Percentiles rank a stretch among this genome's conserved stretches.
These are phyloP conservation scores for Teunomyces lycoperdinae DNA, from an alignment of 805 yeast species.

Conservation along the genomic window DNA sequence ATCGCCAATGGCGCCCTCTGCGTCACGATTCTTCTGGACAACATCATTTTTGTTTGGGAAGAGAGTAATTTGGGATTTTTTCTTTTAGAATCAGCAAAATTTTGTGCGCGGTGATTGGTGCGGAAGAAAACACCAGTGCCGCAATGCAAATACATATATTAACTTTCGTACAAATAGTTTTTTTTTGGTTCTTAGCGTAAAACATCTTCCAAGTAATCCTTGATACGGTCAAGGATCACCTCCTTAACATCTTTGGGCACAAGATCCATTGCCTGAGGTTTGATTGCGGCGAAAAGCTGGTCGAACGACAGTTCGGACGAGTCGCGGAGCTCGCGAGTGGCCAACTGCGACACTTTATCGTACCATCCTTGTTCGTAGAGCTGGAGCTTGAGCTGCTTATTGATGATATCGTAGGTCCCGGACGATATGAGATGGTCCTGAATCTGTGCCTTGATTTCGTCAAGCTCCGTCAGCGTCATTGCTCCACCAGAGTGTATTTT, in stretches of 20 bases:
- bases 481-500: no score
- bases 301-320: constrained; percentile 46
- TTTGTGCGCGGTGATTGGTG: constrained; percentile 4
- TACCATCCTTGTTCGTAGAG: constrained; percentile 84
- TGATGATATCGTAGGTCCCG: constrained; percentile 79
- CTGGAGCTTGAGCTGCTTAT: constrained; percentile 57
- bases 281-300: constrained; percentile 49
- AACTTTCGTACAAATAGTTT: background rate
- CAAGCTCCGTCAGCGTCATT: constrained; percentile 27
- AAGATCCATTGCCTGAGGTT: constrained; percentile 65
- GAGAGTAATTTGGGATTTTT: background rate
- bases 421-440: constrained; percentile 68
- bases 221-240: constrained; percentile 57
- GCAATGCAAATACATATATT: background rate
- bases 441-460: constrained; percentile 55
- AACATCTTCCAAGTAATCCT: constrained; percentile 52
- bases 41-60: background rate
- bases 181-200: background rate
- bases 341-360: constrained; percentile 63
- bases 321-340: constrained; percentile 46
- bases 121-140: background rate
- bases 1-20: constrained; percentile 10
- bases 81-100: constrained; percentile 3
- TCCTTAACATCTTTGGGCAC: constrained; percentile 66
- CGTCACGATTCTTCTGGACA: background rate